phyloP scores from a whole-genome alignment of 176 grass and related monocot species.

The Avena eriantha region DNA sequence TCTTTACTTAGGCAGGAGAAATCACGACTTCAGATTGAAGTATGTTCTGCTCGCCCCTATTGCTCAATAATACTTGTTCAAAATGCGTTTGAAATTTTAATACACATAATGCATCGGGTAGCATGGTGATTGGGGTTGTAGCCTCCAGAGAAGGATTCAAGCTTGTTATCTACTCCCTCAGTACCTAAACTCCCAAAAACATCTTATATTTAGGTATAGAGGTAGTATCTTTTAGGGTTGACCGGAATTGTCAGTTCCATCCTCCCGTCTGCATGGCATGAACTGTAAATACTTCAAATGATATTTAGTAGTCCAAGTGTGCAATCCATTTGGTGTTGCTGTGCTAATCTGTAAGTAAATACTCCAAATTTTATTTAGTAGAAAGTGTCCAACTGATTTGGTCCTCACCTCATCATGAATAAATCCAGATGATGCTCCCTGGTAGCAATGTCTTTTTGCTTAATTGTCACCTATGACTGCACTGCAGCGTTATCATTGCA shows the following conservation, averaged over 20 bases:
- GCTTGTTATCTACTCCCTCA: too few relatives aligned
- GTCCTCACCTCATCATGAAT: neutral
- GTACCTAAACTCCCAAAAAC: too few relatives aligned
- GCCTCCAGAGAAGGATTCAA: too few relatives aligned
- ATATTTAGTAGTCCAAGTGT: too few relatives aligned
- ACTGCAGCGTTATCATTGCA: neutral
- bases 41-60: conserved; percentile 48
- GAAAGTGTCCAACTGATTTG: neutral
- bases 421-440: conserved; percentile 3
- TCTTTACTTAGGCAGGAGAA: conserved; percentile 96
- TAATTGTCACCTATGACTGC: neutral
- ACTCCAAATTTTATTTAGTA: neutral
- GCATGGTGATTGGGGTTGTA: neutral
- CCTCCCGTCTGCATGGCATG: too few relatives aligned
- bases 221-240: too few relatives aligned
- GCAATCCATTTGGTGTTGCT: too few relatives aligned
- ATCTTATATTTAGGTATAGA: too few relatives aligned
- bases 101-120: neutral
- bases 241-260: too few relatives aligned
- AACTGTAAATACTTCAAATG: too few relatives aligned
- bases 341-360: too few relatives aligned
- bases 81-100: conserved; percentile 7
- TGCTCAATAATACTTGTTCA: neutral
- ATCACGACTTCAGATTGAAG: conserved; percentile 80
- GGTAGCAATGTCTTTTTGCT: neutral